Evolutionary conservation across 495 filamentous ascomycete species (phyloP), one percentile per base, ranked within the genome.

Genomic region (Xylaria bambusicola): DNA sequence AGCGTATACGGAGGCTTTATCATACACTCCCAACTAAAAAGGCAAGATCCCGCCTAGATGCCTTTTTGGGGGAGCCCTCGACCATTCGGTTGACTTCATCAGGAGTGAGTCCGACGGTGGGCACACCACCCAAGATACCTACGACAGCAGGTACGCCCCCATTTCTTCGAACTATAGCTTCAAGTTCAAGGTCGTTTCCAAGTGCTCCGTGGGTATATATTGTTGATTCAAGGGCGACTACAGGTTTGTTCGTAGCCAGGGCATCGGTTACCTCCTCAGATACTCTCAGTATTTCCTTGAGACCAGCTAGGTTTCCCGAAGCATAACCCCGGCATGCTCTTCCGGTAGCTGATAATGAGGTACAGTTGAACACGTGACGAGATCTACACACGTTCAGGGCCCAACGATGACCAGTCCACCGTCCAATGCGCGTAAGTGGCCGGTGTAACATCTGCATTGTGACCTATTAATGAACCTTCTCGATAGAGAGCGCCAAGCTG

Each of bases 131-230:
- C 7, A 96, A 67, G 20, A 98, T 80, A 40, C 91, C 94, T 68
- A 95, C 89, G 1, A 93, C 95, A 17, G 94, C 94, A n/a, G 94
- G 94, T 20, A 97, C 82, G 15, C 85, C 94, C 33, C 94, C 94
- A 73, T 92, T 84, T 7, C 75, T 70, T 52, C 94, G 87, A 38
- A 97, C 86, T 7, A 92, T 75, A 7, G 81, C 82, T 72, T 98
- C 93, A 13, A 96, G 79, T 15, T 88, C 86, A 6, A 98, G 82
- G 35, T 93, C 88, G 2, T 91, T 86, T 58, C 91, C 91, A 35
- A 95, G 87, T 63, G 92, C 93, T 23, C 94, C 94, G 85, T 77
- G 68, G 27, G 70, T 79, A 44, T 80, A 78, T 40, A 98, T 97
- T 2, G 94, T 96, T 2, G 90, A 88, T 72, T 98, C 94, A 9